Evolutionary conservation across 1,139 yeast species (phyloP), one percentile per base, ranked within the genome.

Genomic region (Taphrina deformans): DNA sequence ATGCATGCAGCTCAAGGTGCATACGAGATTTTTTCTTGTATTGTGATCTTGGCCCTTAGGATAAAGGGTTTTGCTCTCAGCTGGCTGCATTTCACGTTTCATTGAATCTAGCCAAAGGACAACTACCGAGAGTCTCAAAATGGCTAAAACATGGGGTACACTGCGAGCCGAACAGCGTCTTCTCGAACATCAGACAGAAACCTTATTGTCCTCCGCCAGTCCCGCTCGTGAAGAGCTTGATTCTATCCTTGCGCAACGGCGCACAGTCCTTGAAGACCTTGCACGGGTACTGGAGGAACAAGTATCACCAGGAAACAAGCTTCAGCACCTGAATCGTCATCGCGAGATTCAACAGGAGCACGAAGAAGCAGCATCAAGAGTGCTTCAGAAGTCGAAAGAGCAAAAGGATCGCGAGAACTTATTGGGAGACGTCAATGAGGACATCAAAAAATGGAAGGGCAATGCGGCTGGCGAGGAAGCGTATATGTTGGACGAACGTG

Each of bases 281-380:
- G 73, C 75, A 62, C 75, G 79, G 65, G 74, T 80, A 33, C 82
- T 85, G 55, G 90, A 87, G 62, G 79, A 86, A 2, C 88, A 85
- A 70, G 73, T 81, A 18, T 75, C 79, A n/a, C 78, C 86, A 5
- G 59, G 59, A 35, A 83, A 93, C 0, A 89, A 89, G 75, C 75
- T 85, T 45, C 93, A 89, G 72, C 98, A 93, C 74, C 78, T 91
- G 55, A 85, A 87, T 65, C 84, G 98, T 67, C 97, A 91, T 74
- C 84, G 83, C 71, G 97, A 91, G 74, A 82, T 84, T 29, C 78
- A 90, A 40, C 82, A 79, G 65, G 96, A 91, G 65, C 95, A 89
- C 75, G 80, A 83, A 75, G 76, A 79, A 61, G 88, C 86, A 68
- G 88, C 83, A 71, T 76, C 78, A 55, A 82, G 88, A 69, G 82